phyloP scores from a whole-genome alignment of 2,329 filamentous ascomycete species.

The Ophidiomyces ophidiicola region DNA sequence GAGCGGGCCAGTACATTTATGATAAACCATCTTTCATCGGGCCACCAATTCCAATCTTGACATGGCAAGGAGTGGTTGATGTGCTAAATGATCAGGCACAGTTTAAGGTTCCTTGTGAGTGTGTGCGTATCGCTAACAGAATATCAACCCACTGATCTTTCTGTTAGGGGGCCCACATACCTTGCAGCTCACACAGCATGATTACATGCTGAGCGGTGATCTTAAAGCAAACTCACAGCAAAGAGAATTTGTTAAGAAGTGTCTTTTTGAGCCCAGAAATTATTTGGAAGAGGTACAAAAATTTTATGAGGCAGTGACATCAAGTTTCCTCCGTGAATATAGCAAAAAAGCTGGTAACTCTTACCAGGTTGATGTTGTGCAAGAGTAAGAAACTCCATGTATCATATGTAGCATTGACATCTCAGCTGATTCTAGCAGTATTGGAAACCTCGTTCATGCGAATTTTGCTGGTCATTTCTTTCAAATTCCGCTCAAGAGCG shows the following conservation, averaged over 20 bases:
- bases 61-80: conserved; percentile 14
- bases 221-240: conserved; percentile 15
- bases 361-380: conserved; percentile 19
- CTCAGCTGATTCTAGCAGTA: conserved; percentile 11
- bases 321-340: conserved; percentile 19
- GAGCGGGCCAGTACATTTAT: conserved; percentile 11
- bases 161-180: conserved; percentile 13
- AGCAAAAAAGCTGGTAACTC: conserved; percentile 34
- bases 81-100: conserved; percentile 16
- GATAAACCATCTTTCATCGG: conserved; percentile 13
- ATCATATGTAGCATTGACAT: conserved; percentile 13
- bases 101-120: conserved; percentile 16
- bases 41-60: conserved; percentile 12
- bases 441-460: conserved; percentile 23
- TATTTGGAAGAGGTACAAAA: conserved; percentile 14
- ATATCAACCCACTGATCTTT: conserved; percentile 13
- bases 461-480: conserved; percentile 21
- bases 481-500: conserved; percentile 18
- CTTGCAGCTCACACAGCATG: conserved; percentile 12
- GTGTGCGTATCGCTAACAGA: too few species aligned
- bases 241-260: conserved; percentile 16
- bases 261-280: conserved; percentile 12
- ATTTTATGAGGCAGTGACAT: conserved; percentile 16
- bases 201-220: conserved; percentile 20
- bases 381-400: conserved; percentile 17